Base-by-base conservation (phyloP, 75 land plant species). In the Pseudotsuga menziesii region DNA sequence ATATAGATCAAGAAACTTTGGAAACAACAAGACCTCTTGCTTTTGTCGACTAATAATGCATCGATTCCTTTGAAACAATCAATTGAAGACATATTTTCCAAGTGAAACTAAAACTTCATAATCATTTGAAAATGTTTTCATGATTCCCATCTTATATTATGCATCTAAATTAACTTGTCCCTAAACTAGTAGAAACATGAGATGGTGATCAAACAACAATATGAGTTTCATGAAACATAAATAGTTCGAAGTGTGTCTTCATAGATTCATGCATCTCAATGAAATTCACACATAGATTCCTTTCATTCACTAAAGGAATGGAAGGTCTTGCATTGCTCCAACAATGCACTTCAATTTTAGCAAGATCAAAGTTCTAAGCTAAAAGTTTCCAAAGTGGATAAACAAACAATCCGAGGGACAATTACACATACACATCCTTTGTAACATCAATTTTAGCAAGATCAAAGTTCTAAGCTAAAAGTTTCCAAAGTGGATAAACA, bases 211-310 rank as follows among this genome's bases (percentile, higher is more conserved):
- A 92, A 25, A 84, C 60, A 29, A 89, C 82, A 56, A 88, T 55
- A 54, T 67, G 64, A 36, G 90, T 85, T 58, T 59, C 81, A 85
- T 86, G 86, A 15, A 85, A 44, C 9, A 56, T 25, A 60, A 78
- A 77, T 20, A 78, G 69, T 61, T 83, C 87, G 58, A 62, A 32
- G 41, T 73, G n/a, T 70, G 55, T 59, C 64, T 85, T 75, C 48
- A 67, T 12, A 59, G 90, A 90, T 79, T 85, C 88, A 25, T 79
- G 80, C 56, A 90, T 71, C 52, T 82, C 83, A 67, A 75, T 61
- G 74, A 90, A 91, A 56, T 3, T 63, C 64, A 85, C 16, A 15
- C 82, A 73, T 62, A 66, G 48, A 72, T 63, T 75, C 17, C 23
- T 57, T 27, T 77, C 77, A 74, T 2, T 5, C 19, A 61, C 63